Evolutionary conservation across 2,329 filamentous ascomycete species (phyloP), one percentile per base, ranked within the genome.

Genomic region (Incumbomyces lentus): DNA sequence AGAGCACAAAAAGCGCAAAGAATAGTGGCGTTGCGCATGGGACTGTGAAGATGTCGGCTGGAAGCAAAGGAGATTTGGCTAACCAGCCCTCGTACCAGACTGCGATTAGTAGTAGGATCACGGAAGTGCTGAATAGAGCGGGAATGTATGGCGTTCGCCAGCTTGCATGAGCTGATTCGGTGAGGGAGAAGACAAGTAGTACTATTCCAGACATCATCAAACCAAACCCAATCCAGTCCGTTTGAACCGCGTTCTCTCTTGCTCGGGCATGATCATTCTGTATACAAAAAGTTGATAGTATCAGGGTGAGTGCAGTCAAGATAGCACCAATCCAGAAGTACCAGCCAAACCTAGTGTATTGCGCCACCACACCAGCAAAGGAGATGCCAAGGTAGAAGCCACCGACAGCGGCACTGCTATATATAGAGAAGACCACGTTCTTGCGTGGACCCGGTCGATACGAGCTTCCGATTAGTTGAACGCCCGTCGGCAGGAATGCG

Each of bases 121-220:
- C 64, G 0, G 85, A 85, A 1, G 83, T 33, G 2, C 79, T 65
- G 39, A 90, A 74, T 0, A 79, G 77, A 8, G 80, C 67, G 34
- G 76, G 75, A 32, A 90, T 80, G 53, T 87, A 86, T 1, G 82
- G 81, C 0, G 81, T 86, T n/a, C 63, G 68, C 84, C 85, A 90
- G 1, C 81, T 77, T 0, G 82, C 82, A 60, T 86, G 78, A 0
- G 79, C 75, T 6, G 79, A 81, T 40, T 86, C 81, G 0, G 84
- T 88, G 43, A 92, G 75, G 0, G 84, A 82, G 56, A 81, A 90
- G 0, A 87, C 81, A 52, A 86, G 69, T 19, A 92, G 70, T 1
- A 84, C 70, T 11, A 88, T 62, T 0, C 81, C 84, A 0, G 73
- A 71, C 0, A 85, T 71, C 13, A 82, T 80, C 12, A 81, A 74